Evolutionary conservation across 1,139 yeast genomes (phyloP).

Genomic region (Yarrowia galli): DNA sequence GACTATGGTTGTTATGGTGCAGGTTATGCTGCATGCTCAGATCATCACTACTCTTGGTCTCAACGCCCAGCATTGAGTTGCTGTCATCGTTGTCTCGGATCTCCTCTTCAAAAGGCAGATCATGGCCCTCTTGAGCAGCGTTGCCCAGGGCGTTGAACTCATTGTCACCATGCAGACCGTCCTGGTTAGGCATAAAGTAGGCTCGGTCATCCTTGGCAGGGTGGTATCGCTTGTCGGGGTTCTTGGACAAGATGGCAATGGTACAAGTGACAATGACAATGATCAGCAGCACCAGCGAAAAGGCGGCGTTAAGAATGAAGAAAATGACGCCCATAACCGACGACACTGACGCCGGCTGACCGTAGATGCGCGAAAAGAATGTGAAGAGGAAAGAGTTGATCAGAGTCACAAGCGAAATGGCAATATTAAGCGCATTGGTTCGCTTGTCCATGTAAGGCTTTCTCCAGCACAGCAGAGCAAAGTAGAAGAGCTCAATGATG

Average conservation of each 20-base stretch:
- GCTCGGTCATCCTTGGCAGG: slow-evolving; percentile 96
- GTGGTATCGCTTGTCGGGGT: slow-evolving; percentile 93
- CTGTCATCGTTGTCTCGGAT: slow-evolving; percentile 10
- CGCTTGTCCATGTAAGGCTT: slow-evolving; percentile 96
- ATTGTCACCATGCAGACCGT: slow-evolving; percentile 56
- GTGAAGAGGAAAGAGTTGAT: slow-evolving; percentile 84
- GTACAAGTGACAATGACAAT: slow-evolving; percentile 82
- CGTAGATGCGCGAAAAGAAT: slow-evolving; percentile 86
- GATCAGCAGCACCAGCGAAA: slow-evolving; percentile 80
- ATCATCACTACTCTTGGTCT: slow-evolving; percentile 27
- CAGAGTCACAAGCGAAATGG: slow-evolving; percentile 76
- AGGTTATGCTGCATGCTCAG: slow-evolving; percentile 26
- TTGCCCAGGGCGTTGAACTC: slow-evolving; percentile 91
- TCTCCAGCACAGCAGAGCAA: slow-evolving; percentile 67
- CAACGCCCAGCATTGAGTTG: slow-evolving; percentile 38
- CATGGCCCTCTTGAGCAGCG: slow-evolving; percentile 70
- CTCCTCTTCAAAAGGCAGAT: slow-evolving; percentile 28
- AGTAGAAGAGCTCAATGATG: slow-evolving; percentile 73
- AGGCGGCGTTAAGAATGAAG: slow-evolving; percentile 86
- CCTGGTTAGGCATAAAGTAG: slow-evolving; percentile 69
- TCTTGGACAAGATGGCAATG: slow-evolving; percentile 80
- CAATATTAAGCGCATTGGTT: slow-evolving; percentile 88
- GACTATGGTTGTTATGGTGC: background rate
- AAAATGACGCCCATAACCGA: slow-evolving; percentile 92
- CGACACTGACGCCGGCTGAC: slow-evolving; percentile 85